Percentiles rank a stretch among this genome's conserved stretches.
Evolutionary conservation across 495 filamentous ascomycete species (phyloP).

Genomic region (Aspergillus egyptiacus): DNA sequence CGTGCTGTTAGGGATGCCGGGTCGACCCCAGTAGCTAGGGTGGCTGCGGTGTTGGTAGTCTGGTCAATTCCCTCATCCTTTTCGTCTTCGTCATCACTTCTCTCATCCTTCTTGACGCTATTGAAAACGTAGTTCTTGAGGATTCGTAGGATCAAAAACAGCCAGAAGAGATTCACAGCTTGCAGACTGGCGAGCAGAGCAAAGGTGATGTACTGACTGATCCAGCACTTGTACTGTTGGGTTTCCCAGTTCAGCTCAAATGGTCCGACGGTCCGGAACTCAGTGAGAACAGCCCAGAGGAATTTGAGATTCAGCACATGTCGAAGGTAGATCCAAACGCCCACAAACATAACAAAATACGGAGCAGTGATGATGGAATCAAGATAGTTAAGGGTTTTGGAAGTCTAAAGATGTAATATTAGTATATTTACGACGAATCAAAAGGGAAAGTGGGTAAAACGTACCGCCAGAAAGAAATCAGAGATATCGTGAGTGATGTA

Average conservation of each 20-base stretch:
- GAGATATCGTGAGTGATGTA: slow-evolving; percentile 95
- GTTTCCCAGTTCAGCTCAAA: slow-evolving; percentile 83
- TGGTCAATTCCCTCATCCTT: slow-evolving; percentile 37
- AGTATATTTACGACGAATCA: not conserved
- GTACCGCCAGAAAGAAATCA: slow-evolving; percentile 94
- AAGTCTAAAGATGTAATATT: slow-evolving; percentile 51
- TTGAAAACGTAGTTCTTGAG: slow-evolving; percentile 53
- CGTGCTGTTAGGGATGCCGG: slow-evolving; percentile 18
- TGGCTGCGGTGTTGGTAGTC: slow-evolving; percentile 22
- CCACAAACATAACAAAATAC: slow-evolving; percentile 80
- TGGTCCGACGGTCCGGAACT: slow-evolving; percentile 84
- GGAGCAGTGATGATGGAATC: slow-evolving; percentile 69
- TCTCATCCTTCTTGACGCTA: slow-evolving; percentile 46
- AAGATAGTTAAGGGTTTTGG: slow-evolving; percentile 91
- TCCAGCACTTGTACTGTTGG: slow-evolving; percentile 73
- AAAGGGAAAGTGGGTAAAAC: slow-evolving; percentile 24
- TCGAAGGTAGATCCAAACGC: slow-evolving; percentile 84
- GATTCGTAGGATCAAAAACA: slow-evolving; percentile 74
- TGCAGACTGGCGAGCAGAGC: slow-evolving; percentile 66
- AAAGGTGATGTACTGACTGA: slow-evolving; percentile 70
- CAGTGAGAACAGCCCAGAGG: slow-evolving; percentile 74
- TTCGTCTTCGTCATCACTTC: slow-evolving; percentile 57
- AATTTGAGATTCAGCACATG: slow-evolving; percentile 89
- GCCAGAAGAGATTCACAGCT: slow-evolving; percentile 80
- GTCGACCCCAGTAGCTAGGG: slow-evolving; percentile 28